Base-by-base conservation (phyloP, 495 filamentous ascomycete species). In the Penicillium mononematosum region DNA sequence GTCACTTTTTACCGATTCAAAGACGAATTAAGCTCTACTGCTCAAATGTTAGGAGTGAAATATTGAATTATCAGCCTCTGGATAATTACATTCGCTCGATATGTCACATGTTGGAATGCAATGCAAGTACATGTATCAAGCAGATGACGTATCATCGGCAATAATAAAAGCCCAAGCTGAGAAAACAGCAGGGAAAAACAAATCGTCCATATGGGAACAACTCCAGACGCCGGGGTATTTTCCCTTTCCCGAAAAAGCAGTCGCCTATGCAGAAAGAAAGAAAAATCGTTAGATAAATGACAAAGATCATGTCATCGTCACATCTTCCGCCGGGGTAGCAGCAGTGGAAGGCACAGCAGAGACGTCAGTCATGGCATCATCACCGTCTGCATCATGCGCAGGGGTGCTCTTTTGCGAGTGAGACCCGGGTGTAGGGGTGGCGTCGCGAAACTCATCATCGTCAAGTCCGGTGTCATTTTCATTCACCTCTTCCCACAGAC, bases 401-500 rank as follows among this genome's bases (percentile, higher is more conserved):
- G 59, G 22, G 7, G 48, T 29, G 12, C 50, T 62, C 22, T 62
- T 47, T 12, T 45, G 38, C 5, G 41, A 31, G 36, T 46, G 49
- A 5, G 34, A 42, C 14, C 49, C 46, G 3, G 32, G 39, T 25
- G 43, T 39, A 42, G 51, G 31, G 14, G 56, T 53, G 19, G 5
- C 8, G 19, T 3, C 17, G 32, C 31, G 2, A 29, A 48, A 31
- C 4, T 10, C 47, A 16, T 32, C 24, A 9, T 55, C 56, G 12
- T 45, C 45, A 53, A 39, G 7, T 49, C 41, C 47, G 2, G 29
- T 19, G 8, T 50, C 60, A 34, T 58, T 64, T 19, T 72, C 69
- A 11, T 61, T 48, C 11, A 62, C 59, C 55, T 78, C 74, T 51
- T 79, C 79, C 83, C 86, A 90, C 17, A 90, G 73, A 42, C 83